These are phyloP conservation scores for Claviceps humidiphila DNA, from an alignment of 2,329 filamentous ascomycete genomes.

Conservation along the genomic window DNA sequence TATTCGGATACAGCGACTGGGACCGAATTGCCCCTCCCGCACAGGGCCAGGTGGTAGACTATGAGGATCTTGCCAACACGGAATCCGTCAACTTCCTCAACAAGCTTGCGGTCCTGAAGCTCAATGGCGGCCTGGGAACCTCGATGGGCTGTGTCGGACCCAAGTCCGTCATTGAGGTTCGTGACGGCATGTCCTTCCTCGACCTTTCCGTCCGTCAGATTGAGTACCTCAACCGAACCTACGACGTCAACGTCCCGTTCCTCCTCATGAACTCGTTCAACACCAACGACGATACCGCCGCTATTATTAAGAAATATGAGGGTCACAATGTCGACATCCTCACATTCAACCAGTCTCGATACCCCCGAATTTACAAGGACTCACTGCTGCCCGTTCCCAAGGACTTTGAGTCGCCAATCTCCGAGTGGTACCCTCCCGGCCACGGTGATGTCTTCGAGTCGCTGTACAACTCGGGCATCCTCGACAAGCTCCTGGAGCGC, in stretches of 20 bases:
- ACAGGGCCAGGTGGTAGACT: conserved; percentile 86
- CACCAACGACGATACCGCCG: conserved; percentile 93
- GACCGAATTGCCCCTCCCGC: conserved; percentile 91
- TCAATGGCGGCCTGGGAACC: conserved; percentile 97
- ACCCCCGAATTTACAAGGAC: conserved; percentile 96
- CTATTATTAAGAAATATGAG: conserved; percentile 99
- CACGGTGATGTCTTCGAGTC: conserved; percentile 99
- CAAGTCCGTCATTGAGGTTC: conserved; percentile 98
- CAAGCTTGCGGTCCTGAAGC: conserved; percentile 97
- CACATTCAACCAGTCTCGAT: conserved; percentile 99
- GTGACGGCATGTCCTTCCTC: conserved; percentile 99
- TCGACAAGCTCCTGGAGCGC: conserved; percentile 89
- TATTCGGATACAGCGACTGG: conserved; percentile 58
- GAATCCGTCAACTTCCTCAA: conserved; percentile 89
- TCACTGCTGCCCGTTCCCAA: conserved; percentile 93
- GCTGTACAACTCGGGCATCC: conserved; percentile 95
- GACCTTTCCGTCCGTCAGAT: conserved; percentile 98
- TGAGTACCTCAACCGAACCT: conserved; percentile 97
- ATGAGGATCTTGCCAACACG: conserved; percentile 76
- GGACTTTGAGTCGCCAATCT: conserved; percentile 71
- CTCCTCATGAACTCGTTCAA: conserved; percentile 99
- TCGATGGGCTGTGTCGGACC: conserved; percentile 99
- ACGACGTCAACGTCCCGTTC: conserved; percentile 93
- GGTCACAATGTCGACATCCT: conserved; percentile 99
- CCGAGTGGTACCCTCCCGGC: conserved; percentile 96